Percentiles rank a stretch among this genome's conserved stretches.
These are phyloP conservation scores for Cyberlindnera veronae DNA, from an alignment of 805 yeast genomes.

Conservation along the genomic window DNA sequence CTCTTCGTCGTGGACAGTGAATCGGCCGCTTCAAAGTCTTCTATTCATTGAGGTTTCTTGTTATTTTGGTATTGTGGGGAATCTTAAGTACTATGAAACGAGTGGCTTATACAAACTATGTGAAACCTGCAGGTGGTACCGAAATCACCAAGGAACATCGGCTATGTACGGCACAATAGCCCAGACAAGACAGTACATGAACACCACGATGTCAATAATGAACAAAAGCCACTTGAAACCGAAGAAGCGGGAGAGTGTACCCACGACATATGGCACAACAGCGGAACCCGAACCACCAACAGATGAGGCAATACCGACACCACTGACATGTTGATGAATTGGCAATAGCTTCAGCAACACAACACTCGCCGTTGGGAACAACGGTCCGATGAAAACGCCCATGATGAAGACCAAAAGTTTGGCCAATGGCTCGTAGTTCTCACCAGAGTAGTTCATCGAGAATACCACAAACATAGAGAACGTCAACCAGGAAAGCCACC, in stretches of 20 bases:
- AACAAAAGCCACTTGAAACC: constrained; percentile 14
- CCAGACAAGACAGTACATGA: constrained; percentile 13
- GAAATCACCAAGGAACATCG: background rate
- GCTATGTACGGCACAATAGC: constrained; percentile 4
- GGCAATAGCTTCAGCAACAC: constrained; percentile 65
- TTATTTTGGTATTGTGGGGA: no score
- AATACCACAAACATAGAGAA: constrained; percentile 18
- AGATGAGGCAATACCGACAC: constrained; percentile 63
- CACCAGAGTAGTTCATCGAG: constrained; percentile 11
- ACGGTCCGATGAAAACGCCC: constrained; percentile 66
- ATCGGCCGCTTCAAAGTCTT: no score
- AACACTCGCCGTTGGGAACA: constrained; percentile 69
- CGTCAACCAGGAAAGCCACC: constrained; percentile 34
- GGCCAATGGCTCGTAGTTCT: background rate
- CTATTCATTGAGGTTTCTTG: no score
- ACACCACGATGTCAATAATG: constrained; percentile 7
- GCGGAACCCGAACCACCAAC: constrained; percentile 36
- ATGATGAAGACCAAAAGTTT: constrained; percentile 33
- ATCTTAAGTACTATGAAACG: no score
- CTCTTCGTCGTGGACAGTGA: no score
- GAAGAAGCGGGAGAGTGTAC: constrained; percentile 31
- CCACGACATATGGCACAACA: constrained; percentile 38
- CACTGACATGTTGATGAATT: constrained; percentile 52
- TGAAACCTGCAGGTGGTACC: no score
- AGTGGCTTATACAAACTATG: no score